These are phyloP conservation scores for Diospyros lotus DNA, from an alignment of 148 eudicot species.

Conservation along the genomic window DNA sequence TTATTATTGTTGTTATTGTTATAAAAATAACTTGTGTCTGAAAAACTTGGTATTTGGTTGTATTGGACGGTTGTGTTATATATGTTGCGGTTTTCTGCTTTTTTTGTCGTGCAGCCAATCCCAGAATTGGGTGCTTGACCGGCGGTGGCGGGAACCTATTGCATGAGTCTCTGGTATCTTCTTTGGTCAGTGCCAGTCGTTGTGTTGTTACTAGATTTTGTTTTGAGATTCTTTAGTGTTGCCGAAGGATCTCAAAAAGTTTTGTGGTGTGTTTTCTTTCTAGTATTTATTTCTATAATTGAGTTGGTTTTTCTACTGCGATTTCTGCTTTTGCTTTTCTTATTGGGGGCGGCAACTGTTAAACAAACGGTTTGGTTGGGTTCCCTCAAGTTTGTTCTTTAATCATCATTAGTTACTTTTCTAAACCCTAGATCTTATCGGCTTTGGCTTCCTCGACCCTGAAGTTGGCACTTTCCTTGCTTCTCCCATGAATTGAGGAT, in stretches of 20 bases:
- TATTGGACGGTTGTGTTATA: neutral
- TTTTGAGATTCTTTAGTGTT: constrained; percentile 12
- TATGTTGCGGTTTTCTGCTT: constrained; percentile 9
- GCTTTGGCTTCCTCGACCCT: no score
- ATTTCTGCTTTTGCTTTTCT: no score
- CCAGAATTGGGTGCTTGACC: constrained; percentile 39
- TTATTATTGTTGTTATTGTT: neutral
- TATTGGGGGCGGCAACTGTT: no score
- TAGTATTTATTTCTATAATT: no score
- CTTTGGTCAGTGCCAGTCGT: neutral
- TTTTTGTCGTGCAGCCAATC: constrained; percentile 16
- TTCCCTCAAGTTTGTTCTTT: no score
- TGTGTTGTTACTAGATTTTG: no score
- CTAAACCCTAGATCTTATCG: no score
- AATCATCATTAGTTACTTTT: no score
- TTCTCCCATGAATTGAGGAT: no score
- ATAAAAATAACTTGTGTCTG: neutral
- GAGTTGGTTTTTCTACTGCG: neutral
- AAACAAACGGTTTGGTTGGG: no score
- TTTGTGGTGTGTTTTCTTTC: no score
- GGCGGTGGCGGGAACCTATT: constrained; percentile 29
- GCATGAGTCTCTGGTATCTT: neutral
- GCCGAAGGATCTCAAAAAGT: neutral
- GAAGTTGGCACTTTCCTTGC: no score
- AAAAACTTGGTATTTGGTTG: neutral